phyloP scores from a whole-genome alignment of 441 rosid species.

The Populus tomentosa region DNA sequence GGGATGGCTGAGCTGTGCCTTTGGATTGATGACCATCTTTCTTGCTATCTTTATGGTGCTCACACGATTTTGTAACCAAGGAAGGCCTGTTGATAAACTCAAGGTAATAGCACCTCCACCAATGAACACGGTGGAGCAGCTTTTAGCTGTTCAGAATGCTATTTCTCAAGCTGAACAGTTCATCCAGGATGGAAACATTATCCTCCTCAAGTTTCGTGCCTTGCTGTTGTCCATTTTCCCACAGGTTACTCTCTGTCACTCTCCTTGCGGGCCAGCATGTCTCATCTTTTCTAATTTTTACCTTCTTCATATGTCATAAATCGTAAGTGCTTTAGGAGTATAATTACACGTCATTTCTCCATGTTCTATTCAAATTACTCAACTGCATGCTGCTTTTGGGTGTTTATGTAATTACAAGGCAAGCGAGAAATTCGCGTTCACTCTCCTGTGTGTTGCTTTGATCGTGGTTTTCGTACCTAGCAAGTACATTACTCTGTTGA shows the following conservation, averaged over 20 bases:
- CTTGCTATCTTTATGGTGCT: slow-evolving; percentile 59
- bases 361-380: neutral
- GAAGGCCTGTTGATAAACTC: slow-evolving; percentile 43
- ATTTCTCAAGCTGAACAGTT: slow-evolving; percentile 68
- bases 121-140: slow-evolving; percentile 91
- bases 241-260: slow-evolving; percentile 40
- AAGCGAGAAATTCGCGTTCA: slow-evolving; percentile 57
- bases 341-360: neutral
- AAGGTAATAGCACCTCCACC: slow-evolving; percentile 72
- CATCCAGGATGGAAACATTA: slow-evolving; percentile 72
- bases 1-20: slow-evolving; percentile 71
- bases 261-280: neutral
- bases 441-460: slow-evolving; percentile 38
- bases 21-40: slow-evolving; percentile 33
- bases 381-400: neutral
- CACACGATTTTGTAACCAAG: slow-evolving; percentile 49
- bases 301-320: neutral
- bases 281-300: neutral
- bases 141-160: slow-evolving; percentile 86
- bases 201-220: slow-evolving; percentile 80
- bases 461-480: slow-evolving; percentile 45
- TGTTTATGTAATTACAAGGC: slow-evolving; percentile 44
- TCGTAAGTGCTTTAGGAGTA: neutral
- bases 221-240: slow-evolving; percentile 67
- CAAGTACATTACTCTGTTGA: slow-evolving; percentile 40